These are phyloP conservation scores for Scedosporium minutisporum DNA, from an alignment of 2,329 filamentous ascomycete genomes.

Conservation along the genomic window DNA sequence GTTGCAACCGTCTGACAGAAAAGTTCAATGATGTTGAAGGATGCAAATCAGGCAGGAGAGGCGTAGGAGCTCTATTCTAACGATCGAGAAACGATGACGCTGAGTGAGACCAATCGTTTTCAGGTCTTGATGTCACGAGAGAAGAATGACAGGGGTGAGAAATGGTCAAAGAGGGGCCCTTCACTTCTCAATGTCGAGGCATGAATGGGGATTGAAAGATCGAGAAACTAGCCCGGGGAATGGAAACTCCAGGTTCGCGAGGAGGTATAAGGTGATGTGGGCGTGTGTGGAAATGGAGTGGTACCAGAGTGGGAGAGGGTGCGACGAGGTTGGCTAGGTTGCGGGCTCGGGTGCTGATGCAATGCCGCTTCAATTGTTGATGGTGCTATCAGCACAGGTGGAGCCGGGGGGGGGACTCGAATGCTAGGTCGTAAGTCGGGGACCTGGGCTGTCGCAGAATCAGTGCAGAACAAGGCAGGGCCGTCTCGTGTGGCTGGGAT, in stretches of 20 bases:
- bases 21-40: background rate
- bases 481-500: slow-evolving; percentile 17
- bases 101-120: too few relatives aligned
- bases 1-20: background rate
- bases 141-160: background rate
- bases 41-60: too few relatives aligned
- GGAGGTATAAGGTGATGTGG: slow-evolving; percentile 1
- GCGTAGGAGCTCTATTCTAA: too few relatives aligned
- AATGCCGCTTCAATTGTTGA: slow-evolving; percentile 1
- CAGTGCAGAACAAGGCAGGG: slow-evolving; percentile 17
- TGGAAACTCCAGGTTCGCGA: background rate
- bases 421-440: background rate
- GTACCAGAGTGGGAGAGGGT: background rate
- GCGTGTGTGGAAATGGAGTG: slow-evolving; percentile 6
- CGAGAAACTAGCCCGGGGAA: background rate
- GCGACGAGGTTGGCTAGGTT: background rate
- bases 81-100: too few relatives aligned
- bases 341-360: slow-evolving; percentile 4
- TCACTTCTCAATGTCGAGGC: too few relatives aligned
- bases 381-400: slow-evolving; percentile 3
- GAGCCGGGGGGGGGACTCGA: background rate
- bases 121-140: background rate
- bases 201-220: background rate
- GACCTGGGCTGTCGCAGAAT: slow-evolving; percentile 11
- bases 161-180: too few relatives aligned